A percentile compares a stretch with the other conserved stretches of the same genome.
These are phyloP conservation scores for Alternaria brassicae DNA, from an alignment of 2,329 filamentous ascomycete species.

Conservation along the genomic window DNA sequence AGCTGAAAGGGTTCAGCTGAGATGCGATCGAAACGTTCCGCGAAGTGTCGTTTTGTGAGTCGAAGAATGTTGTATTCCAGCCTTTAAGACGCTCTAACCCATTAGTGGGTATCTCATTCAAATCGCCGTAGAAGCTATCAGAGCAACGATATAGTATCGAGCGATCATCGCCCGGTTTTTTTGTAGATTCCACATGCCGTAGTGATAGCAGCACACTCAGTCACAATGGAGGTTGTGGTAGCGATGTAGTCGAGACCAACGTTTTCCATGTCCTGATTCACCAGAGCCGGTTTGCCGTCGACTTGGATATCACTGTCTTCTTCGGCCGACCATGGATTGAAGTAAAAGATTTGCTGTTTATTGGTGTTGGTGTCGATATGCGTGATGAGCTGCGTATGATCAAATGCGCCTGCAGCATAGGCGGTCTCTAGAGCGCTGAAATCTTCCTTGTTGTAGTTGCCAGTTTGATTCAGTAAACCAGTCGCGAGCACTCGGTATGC, in stretches of 20 bases:
- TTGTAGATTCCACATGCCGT: neutral
- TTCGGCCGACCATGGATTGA: neutral
- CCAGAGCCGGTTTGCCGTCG: neutral
- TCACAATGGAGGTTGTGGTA: neutral
- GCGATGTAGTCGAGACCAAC: neutral
- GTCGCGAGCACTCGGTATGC: neutral
- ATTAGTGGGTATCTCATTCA: neutral
- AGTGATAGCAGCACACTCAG: neutral
- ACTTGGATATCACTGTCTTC: neutral
- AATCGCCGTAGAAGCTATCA: neutral
- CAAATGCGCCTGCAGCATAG: neutral
- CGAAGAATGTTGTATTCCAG: neutral
- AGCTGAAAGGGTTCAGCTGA: neutral
- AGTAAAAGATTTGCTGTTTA: neutral
- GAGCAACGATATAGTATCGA: neutral
- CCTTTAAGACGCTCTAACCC: neutral
- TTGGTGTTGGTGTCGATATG: neutral
- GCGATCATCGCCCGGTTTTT: neutral
- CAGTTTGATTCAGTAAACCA: neutral
- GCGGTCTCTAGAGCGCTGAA: neutral
- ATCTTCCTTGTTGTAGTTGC: neutral
- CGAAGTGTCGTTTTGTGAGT: neutral
- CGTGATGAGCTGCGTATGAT: neutral
- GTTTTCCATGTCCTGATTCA: neutral
- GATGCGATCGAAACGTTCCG: neutral